Evolutionary conservation across 2,329 filamentous ascomycete species (phyloP), one percentile per base, ranked within the genome.

Genomic region (Didymella sp.): DNA sequence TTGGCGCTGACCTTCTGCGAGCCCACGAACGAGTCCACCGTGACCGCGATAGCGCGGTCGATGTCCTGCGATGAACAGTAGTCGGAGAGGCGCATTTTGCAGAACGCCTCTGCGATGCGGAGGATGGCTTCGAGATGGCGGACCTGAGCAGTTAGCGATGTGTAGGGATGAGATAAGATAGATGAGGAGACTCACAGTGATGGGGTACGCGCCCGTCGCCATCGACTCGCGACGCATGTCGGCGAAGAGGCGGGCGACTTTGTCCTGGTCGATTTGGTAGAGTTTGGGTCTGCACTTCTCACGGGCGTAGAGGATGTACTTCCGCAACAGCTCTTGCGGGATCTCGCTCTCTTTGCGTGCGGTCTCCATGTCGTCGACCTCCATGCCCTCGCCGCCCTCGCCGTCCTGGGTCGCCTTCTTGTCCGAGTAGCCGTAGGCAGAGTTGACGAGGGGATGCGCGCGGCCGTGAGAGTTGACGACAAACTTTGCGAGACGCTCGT

Each of bases 61-160:
- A 99, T 96, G 73, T 99, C 95, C 58, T 90, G 86, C 1, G 90
- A 80, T 6, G 89, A 89, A 77, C 94, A 96, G 81, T 96, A 98
- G 66, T 99, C 95, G 0, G 91, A 95, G n/a, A 99, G 82, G 13
- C 95, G 89, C 95, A 99, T 99, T 72, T 96, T 94, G 78, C 91
- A 96, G 80, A 99, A 99, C 0, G 93, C 81, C 76, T 99, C 95
- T 55, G 88, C 89, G 72, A 96, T 96, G 72, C 95, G 91, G 80
- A 99, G 96, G 72, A 98, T 97, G 61, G 94, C 94, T 84, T 99
- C 95, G 30, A 99, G 82, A 80, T 99, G 95, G 81, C 95, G 93
- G 63, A 97, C 91, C 92, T 96, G 64, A 21, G 11, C n/a, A 38
- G 47, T 72, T 49, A 74, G 63, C 37, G 48, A 15, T 6, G 2